phyloP scores from a whole-genome alignment of 306 rosid species.

The Sphenostylis stenocarpa region DNA sequence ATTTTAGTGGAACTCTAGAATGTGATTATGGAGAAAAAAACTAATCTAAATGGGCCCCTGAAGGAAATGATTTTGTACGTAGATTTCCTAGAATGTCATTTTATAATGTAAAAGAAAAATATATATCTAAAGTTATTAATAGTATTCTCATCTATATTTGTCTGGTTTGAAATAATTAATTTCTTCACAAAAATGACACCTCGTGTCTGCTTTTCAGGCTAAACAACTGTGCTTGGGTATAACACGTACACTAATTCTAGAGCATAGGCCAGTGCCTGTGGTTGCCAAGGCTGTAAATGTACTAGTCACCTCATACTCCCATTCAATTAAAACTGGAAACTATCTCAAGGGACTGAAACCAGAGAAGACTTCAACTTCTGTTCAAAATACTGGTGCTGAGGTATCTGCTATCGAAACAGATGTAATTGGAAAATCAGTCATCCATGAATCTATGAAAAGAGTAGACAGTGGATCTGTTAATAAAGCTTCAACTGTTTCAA shows the following conservation, averaged over 20 bases:
- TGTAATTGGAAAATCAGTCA: constrained; percentile 53
- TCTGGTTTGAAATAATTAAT: constrained; percentile 10
- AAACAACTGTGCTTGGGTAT: constrained; percentile 85
- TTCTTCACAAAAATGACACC: not conserved
- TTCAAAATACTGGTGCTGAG: constrained; percentile 52
- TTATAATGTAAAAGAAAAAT: not conserved
- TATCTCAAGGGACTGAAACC: constrained; percentile 60
- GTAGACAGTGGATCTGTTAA: constrained; percentile 43
- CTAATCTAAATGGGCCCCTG: constrained; percentile 18
- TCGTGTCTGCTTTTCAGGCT: constrained; percentile 62
- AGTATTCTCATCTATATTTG: not conserved
- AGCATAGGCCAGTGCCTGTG: constrained; percentile 71
- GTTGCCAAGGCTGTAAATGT: constrained; percentile 85
- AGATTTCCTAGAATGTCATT: constrained; percentile 13
- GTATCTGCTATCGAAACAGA: constrained; percentile 46
- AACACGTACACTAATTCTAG: constrained; percentile 71
- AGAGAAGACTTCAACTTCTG: constrained; percentile 56
- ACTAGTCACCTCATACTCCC: constrained; percentile 68
- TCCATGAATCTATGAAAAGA: constrained; percentile 50
- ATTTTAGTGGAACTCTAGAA: constrained; percentile 5
- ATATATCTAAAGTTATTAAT: not conserved
- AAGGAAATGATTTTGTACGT: constrained; percentile 15
- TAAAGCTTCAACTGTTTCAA: constrained; percentile 42
- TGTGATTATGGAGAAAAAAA: constrained; percentile 9
- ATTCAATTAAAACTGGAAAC: constrained; percentile 63